A percentile compares a stretch with the other conserved stretches of the same genome.
These are phyloP conservation scores for Yamadazyma membranifaciens DNA, from an alignment of 1,139 yeast species.

Conservation along the genomic window DNA sequence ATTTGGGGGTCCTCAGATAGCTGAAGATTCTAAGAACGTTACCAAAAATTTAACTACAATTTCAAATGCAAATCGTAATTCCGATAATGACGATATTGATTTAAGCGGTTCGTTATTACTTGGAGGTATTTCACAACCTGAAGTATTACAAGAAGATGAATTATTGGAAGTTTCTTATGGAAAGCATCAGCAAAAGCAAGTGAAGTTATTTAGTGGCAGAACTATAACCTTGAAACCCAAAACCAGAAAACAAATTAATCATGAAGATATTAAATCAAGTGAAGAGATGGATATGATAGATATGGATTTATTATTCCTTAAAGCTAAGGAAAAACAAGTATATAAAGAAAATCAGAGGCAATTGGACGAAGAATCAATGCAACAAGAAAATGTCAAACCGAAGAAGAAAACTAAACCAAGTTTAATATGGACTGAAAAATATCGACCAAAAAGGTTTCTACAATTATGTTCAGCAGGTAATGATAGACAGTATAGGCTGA, in stretches of 20 bases:
- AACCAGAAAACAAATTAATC: conserved; percentile 4
- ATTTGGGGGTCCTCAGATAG: background rate
- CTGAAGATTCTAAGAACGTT: too few relatives aligned
- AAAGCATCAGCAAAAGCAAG: conserved; percentile 16
- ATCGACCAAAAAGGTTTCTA: conserved; percentile 70
- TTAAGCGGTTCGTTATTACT: conserved; percentile 5
- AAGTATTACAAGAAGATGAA: background rate
- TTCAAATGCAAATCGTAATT: background rate
- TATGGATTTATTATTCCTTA: conserved; percentile 31
- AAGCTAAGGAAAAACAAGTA: conserved; percentile 25
- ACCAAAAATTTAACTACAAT: background rate
- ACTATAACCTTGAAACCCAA: conserved; percentile 21
- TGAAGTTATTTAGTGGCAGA: conserved; percentile 26
- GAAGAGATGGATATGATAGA: conserved; percentile 22
- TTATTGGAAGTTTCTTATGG: conserved; percentile 2
- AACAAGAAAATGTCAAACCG: background rate
- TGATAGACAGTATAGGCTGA: conserved; percentile 69
- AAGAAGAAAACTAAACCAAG: conserved; percentile 5
- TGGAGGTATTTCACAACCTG: background rate
- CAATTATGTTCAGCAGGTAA: conserved; percentile 71
- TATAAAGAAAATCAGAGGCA: conserved; percentile 20
- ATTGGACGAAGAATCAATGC: conserved; percentile 3
- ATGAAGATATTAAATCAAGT: conserved; percentile 6
- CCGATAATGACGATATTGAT: background rate
- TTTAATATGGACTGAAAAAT: conserved; percentile 64